These are phyloP conservation scores for Dorcoceras hygrometricum DNA, from an alignment of 257 asterid genomes.

Conservation along the genomic window DNA sequence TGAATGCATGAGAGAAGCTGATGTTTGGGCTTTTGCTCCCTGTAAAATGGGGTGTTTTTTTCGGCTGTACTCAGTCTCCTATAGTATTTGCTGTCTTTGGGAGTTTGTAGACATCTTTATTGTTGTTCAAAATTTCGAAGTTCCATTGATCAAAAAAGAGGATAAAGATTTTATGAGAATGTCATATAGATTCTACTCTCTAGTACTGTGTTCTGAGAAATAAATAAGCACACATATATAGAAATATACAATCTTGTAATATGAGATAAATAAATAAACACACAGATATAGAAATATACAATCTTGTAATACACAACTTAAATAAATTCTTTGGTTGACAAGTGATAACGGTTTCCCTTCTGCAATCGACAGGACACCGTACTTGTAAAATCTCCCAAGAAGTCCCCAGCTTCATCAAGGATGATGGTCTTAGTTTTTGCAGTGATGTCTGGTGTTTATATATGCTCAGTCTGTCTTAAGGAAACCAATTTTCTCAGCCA, in stretches of 20 bases:
- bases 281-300: neutral
- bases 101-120: neutral
- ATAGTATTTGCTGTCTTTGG: constrained; percentile 2
- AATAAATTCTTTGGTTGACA: constrained; percentile 14
- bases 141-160: too few relatives aligned
- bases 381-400: constrained; percentile 71
- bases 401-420: constrained; percentile 61
- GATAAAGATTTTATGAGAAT: neutral
- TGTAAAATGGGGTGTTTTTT: neutral
- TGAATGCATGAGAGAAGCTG: neutral
- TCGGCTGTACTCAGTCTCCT: neutral
- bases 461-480: constrained; percentile 68
- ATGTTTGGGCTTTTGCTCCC: neutral
- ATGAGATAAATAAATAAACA: neutral
- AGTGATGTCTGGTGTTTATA: constrained; percentile 67
- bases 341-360: constrained; percentile 5
- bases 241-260: neutral
- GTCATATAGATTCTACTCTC: neutral
- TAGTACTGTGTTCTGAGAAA: neutral
- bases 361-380: constrained; percentile 50
- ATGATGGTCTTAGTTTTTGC: constrained; percentile 60
- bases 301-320: neutral
- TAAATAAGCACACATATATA: neutral
- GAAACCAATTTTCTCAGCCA: constrained; percentile 42
- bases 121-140: neutral